Evolutionary conservation across 2,329 filamentous ascomycete species (phyloP).

Genomic region (Exophiala aquamarina): DNA sequence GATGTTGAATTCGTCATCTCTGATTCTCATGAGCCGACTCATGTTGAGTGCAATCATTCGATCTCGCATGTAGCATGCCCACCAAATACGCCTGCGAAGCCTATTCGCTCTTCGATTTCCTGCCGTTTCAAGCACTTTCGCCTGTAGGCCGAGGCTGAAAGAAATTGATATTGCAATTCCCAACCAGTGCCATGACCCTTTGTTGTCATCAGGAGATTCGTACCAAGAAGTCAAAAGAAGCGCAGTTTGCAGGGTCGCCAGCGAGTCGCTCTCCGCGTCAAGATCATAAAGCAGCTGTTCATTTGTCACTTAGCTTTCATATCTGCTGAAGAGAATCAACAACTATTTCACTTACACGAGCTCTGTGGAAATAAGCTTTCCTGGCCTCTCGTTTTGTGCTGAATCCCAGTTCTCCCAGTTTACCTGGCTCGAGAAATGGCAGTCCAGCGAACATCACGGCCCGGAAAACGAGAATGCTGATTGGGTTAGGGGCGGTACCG

Average conservation of each 20-base stretch:
- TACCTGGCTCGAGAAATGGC: conserved; percentile 80
- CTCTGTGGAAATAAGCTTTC: conserved; percentile 85
- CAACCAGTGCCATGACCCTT: conserved; percentile 99
- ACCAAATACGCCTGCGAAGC: conserved; percentile 95
- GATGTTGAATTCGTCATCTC: conserved; percentile 90
- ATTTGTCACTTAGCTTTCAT: too few relatives aligned
- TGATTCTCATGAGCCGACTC: conserved; percentile 87
- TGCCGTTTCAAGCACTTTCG: conserved; percentile 75
- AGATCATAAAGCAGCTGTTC: conserved; percentile 90
- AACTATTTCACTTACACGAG: too few relatives aligned
- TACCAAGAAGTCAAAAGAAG: conserved; percentile 97
- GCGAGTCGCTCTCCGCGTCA: conserved; percentile 87
- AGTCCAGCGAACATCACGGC: conserved; percentile 92
- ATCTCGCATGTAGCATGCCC: conserved; percentile 95
- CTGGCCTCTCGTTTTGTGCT: conserved; percentile 75
- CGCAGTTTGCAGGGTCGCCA: conserved; percentile 83
- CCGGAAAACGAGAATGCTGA: conserved; percentile 87
- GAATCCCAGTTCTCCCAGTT: conserved; percentile 75
- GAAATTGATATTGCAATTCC: conserved; percentile 92
- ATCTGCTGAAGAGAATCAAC: too few relatives aligned
- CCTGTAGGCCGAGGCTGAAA: conserved; percentile 89
- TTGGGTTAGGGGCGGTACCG: conserved; percentile 68
- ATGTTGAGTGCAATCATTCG: conserved; percentile 89
- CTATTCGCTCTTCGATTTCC: conserved; percentile 73
- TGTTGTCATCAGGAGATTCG: conserved; percentile 93